A percentile compares a stretch with the other conserved stretches of the same genome.
These are phyloP conservation scores for Phytophthora aleatoria DNA, from an alignment of 352 stramenopile genomes.

Conservation along the genomic window DNA sequence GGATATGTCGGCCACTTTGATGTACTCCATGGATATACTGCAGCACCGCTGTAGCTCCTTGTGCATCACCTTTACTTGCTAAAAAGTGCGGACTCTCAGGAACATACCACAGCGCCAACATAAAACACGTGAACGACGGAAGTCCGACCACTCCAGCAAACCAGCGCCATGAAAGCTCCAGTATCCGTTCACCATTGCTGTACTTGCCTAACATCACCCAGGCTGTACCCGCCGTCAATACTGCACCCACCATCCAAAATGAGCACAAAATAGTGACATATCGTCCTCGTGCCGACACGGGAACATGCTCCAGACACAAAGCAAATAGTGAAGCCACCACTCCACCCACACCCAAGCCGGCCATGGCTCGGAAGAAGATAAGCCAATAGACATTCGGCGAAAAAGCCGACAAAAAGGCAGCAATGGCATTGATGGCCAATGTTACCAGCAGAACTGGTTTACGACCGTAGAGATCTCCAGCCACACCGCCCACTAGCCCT, in stretches of 20 bases:
- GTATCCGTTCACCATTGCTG: conserved; percentile 56
- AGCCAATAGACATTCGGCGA: conserved; percentile 74
- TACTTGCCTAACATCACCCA: conserved; percentile 88
- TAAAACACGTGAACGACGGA: conserved; percentile 71
- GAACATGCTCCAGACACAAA: conserved; percentile 87
- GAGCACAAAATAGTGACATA: conserved; percentile 90
- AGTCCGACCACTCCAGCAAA: conserved; percentile 80
- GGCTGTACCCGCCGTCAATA: conserved; percentile 78
- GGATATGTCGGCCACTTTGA: conserved; percentile 47
- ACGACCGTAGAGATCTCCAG: conserved; percentile 83
- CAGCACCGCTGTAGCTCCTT: conserved; percentile 57
- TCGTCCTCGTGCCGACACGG: conserved; percentile 62
- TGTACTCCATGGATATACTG: conserved; percentile 69
- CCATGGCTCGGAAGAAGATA: conserved; percentile 75
- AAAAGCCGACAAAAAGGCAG: conserved; percentile 78
- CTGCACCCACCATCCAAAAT: conserved; percentile 92
- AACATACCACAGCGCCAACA: conserved; percentile 68
- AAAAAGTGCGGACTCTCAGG: conserved; percentile 87
- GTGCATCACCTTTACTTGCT: conserved; percentile 61
- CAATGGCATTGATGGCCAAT: conserved; percentile 78
- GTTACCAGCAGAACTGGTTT: conserved; percentile 78
- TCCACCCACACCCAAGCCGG: conserved; percentile 79
- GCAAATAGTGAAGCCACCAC: conserved; percentile 88
- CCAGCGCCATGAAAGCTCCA: conserved; percentile 81
- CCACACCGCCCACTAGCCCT: conserved; percentile 72